These are phyloP conservation scores for Thozetella sp. DNA, from an alignment of 495 filamentous ascomycete genomes.

Conservation along the genomic window DNA sequence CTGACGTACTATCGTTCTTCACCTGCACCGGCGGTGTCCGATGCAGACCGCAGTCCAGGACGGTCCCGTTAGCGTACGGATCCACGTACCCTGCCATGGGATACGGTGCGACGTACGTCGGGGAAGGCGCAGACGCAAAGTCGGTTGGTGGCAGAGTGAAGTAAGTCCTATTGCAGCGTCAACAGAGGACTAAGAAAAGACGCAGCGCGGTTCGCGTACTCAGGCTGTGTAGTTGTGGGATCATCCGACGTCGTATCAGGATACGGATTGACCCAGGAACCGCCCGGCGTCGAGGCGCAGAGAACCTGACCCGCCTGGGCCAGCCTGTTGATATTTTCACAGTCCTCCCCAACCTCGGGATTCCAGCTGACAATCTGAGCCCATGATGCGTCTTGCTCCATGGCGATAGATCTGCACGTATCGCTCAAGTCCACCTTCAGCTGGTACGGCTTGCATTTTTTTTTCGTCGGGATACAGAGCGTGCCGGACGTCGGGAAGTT, in stretches of 20 bases:
- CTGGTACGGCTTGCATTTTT: conserved; percentile 4
- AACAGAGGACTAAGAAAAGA: neutral
- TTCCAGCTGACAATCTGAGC: neutral
- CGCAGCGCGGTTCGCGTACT: too few relatives aligned
- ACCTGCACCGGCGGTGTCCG: neutral
- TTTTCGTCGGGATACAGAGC: conserved; percentile 13
- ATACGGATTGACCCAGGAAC: neutral
- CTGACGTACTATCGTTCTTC: neutral
- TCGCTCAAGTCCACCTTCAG: conserved; percentile 1
- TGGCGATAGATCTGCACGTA: conserved; percentile 2
- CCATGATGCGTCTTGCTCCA: neutral
- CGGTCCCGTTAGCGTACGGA: neutral
- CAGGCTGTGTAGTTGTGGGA: neutral
- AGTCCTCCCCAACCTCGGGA: neutral
- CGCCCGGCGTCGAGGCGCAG: neutral
- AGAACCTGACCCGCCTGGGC: neutral
- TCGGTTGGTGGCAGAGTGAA: too few relatives aligned
- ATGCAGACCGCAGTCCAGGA: neutral
- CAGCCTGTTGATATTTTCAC: neutral
- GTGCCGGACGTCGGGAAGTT: conserved; percentile 15
- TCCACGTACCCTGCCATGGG: neutral
- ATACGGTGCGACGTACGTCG: too few relatives aligned
- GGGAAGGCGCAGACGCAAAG: too few relatives aligned
- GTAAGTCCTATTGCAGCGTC: neutral
- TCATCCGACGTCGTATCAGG: neutral